phyloP scores from a whole-genome alignment of 345 rosid species.

The Dovyalis caffra region DNA sequence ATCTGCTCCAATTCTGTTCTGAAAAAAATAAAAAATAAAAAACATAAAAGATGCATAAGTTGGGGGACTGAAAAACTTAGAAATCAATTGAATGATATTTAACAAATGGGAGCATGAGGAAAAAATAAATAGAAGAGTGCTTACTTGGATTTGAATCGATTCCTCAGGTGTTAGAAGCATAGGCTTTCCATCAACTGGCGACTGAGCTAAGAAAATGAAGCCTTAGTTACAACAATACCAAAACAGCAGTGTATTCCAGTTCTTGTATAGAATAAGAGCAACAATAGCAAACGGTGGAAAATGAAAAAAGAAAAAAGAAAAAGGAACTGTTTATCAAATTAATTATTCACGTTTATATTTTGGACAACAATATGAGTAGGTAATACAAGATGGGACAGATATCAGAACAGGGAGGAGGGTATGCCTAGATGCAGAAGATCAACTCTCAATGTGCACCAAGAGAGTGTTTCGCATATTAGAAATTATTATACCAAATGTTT shows the following conservation, averaged over 20 bases:
- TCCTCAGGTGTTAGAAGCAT: slow-evolving; percentile 89
- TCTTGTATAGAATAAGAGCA: background rate
- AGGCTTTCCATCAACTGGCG: slow-evolving; percentile 79
- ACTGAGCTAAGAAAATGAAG: slow-evolving; percentile 46
- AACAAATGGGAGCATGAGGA: background rate
- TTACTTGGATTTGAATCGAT: slow-evolving; percentile 78
- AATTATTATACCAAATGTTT: background rate
- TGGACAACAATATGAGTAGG: background rate
- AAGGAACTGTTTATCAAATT: no score
- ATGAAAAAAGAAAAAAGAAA: no score
- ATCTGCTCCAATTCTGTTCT: slow-evolving; percentile 88
- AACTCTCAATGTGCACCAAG: background rate
- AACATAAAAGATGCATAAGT: background rate
- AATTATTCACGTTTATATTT: no score
- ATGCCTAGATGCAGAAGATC: background rate
- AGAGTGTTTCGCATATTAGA: background rate
- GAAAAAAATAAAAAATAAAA: slow-evolving; percentile 13
- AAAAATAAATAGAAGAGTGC: slow-evolving; percentile 12
- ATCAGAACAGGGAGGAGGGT: background rate
- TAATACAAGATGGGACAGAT: background rate
- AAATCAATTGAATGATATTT: background rate
- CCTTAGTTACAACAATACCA: slow-evolving; percentile 16
- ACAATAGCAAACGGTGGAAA: background rate
- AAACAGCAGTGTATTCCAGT: background rate
- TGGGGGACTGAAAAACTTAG: background rate